Evolutionary conservation across 345 rosid genomes (phyloP), one percentile per base, ranked within the genome.

Genomic region (Citrus sinensis): DNA sequence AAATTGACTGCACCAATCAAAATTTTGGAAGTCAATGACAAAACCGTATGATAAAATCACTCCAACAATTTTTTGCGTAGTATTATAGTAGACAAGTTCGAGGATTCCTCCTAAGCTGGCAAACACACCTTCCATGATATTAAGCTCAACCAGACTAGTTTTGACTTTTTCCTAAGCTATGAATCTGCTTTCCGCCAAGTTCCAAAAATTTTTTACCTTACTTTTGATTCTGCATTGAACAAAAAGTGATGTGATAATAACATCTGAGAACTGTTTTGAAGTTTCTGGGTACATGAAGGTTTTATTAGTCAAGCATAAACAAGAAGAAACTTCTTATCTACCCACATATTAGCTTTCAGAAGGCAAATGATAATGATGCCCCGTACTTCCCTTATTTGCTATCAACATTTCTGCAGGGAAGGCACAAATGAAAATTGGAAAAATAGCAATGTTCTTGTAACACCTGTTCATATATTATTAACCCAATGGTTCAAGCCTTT

Each of bases 401-500:
- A 5, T 20, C 70, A 19, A 66, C 24, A 70, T 37, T 70, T 29
- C 54, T 35, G 35, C 59, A 32, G 35, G 27, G 19, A 73, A 76
- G 35, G 82, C 30, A 75, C 40, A 73, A 76, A 54, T 30, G 39
- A 61, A 58, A 37, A 19, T 16, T 1, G 61, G 78, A 32, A 79
- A 62, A 70, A 51, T n/a, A 64, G 66, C 66, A 62, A 20, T 64
- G 55, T 64, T 80, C 77, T 64, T 77, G 75, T 14, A 63, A 74
- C 63, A 29, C 71, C 76, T 35, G 67, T 40, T 62, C 66, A 75
- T 77, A 78, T 62, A 80, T 87, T 90, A 89, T 87, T 86, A 67
- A 77, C 77, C 34, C 73, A 71, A 73, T 29, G 70, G 76, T 76
- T 80, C 81, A 65, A 66, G 81, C 83, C 83, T 37, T 59, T 51